Evolutionary conservation across 768 basidiomycete genomes (phyloP), one percentile per base, ranked within the genome.

Genomic region (Calvatia gigantea): DNA sequence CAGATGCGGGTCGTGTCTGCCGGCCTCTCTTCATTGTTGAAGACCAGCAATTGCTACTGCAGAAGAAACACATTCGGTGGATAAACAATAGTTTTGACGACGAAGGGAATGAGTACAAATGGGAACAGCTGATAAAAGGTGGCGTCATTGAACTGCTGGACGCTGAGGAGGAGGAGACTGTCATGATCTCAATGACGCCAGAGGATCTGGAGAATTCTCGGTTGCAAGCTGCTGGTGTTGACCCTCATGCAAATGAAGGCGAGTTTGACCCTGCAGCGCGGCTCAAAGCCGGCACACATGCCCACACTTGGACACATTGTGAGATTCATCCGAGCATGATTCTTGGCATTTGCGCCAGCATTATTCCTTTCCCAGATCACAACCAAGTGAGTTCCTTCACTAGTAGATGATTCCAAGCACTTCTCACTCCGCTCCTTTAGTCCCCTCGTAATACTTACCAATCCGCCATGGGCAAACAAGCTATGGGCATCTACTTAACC

Each of bases 311-410:
- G 89, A 99, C 96, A 8, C 96, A 99, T 70, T 98, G 97, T 72
- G 96, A 99, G 75, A 98, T 99, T 65, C 96, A 99, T 70, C 97
- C 96, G 9, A 90, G 89, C 65, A 99, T 98, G 96, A 98, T 99
- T 60, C 80, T 99, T 51, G 96, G 96, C 58, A 93, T 99, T 58
- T 98, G 96, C 67, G 96, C 96, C 2, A 94, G 91, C 73, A 99
- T 99, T 67, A 97, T 99, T 70, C 96, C 96, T 11, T 99, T 99
- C 88, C 96, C 97, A 14, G 97, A 99, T 72, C 96, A 99, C 72
- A 99, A 99, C 65, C 96, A 97, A 79, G 94, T 92, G 67, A 58
- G 85, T 72, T 39, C 27, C 2, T 4, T 23, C 39, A 14, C 12
- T 27, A 28, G 25, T 41, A 11, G 28, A 12, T 23, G 11, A 19